Percentiles rank a stretch among this genome's conserved stretches.
phyloP scores from a whole-genome alignment of 2,329 filamentous ascomycete genomes.

The Lachnellula occidentalis region DNA sequence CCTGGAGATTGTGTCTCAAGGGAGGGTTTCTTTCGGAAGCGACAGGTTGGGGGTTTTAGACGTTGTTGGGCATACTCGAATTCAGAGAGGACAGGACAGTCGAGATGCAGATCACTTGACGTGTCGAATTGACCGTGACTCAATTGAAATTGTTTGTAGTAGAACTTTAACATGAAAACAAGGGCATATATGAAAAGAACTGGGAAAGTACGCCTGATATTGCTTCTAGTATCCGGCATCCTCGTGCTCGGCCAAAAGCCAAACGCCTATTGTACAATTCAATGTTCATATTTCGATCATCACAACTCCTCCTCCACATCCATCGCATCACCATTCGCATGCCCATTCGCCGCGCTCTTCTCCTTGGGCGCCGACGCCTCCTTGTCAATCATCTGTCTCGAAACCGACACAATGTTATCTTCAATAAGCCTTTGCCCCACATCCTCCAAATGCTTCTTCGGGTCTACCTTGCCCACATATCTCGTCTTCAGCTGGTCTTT shows the following conservation, averaged over 20 bases:
- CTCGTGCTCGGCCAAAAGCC: slow-evolving; percentile 13
- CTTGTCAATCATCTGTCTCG: slow-evolving; percentile 98
- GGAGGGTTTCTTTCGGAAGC: too few relatives aligned
- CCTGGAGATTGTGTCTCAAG: too few relatives aligned
- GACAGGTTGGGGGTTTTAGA: too few relatives aligned
- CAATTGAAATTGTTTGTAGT: too few relatives aligned
- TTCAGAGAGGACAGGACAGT: too few relatives aligned
- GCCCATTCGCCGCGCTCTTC: slow-evolving; percentile 46
- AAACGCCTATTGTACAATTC: slow-evolving; percentile 35
- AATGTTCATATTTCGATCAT: slow-evolving; percentile 42
- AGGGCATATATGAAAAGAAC: too few relatives aligned
- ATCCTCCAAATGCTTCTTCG: slow-evolving; percentile 98
- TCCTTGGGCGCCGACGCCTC: slow-evolving; percentile 87
- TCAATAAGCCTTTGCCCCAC: slow-evolving; percentile 96
- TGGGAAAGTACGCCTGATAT: background rate
- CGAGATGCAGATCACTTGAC: too few relatives aligned
- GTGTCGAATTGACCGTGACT: too few relatives aligned
- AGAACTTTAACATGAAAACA: too few relatives aligned
- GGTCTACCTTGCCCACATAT: slow-evolving; percentile 97
- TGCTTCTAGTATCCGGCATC: background rate
- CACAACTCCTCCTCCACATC: slow-evolving; percentile 32
- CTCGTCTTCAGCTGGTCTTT: slow-evolving; percentile 98
- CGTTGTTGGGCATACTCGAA: too few relatives aligned
- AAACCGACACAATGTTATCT: slow-evolving; percentile 99
- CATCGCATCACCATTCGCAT: slow-evolving; percentile 28